Conservation (phyloP, 257 asterid genomes). For the Pogostemon cablin region DNA sequence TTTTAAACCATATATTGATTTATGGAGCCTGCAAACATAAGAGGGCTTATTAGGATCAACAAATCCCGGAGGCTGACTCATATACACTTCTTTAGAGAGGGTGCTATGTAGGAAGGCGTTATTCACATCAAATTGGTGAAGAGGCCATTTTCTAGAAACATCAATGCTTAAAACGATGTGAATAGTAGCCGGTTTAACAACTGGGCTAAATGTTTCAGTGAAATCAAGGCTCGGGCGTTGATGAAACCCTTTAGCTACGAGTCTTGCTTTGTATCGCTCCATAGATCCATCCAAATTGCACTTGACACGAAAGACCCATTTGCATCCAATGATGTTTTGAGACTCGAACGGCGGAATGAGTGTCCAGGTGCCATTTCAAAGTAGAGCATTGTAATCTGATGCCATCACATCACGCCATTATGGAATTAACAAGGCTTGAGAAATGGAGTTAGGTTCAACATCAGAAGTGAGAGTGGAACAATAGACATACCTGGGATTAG, state of each 20-base stretch:
- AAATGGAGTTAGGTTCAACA: background rate
- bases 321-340: too few relatives aligned
- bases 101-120: background rate
- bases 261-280: too few relatives aligned
- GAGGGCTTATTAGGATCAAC: background rate
- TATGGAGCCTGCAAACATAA: background rate
- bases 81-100: background rate
- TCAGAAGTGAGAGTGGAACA: background rate
- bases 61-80: background rate
- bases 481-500: background rate
- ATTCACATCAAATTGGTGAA: background rate
- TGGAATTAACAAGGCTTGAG: background rate
- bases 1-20: background rate
- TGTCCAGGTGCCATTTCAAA: background rate
- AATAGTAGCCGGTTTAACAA: background rate
- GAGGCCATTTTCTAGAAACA: background rate
- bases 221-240: too few relatives aligned
- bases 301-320: too few relatives aligned
- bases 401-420: background rate
- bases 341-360: background rate
- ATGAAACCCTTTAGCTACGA: too few relatives aligned
- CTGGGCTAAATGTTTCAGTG: background rate
- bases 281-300: too few relatives aligned
- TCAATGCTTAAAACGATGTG: background rate
- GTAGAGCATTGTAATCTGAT: background rate